Evolutionary conservation across 2,329 filamentous ascomycete genomes (phyloP).

Genomic region (Escovopsis sp.): DNA sequence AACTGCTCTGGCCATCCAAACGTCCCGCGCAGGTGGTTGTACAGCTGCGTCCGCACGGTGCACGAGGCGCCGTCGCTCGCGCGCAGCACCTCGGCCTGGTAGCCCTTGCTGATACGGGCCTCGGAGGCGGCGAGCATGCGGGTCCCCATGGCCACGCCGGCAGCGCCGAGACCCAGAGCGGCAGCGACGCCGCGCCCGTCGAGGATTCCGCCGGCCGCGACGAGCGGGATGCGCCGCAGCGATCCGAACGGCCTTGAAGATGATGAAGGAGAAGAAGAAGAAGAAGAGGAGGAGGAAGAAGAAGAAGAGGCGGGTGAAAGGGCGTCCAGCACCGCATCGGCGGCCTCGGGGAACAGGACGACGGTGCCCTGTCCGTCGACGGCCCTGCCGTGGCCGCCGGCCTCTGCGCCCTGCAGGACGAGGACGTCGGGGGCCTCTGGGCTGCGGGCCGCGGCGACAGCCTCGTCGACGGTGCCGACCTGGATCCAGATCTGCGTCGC

Average conservation of each 20-base stretch:
- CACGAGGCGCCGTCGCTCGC: constrained; percentile 23
- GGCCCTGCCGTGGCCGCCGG: constrained; percentile 37
- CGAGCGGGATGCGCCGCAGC: constrained; percentile 22
- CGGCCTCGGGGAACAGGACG: constrained; percentile 34
- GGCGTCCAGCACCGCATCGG: constrained; percentile 21
- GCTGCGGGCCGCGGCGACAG: constrained; percentile 23
- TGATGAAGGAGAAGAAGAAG: no score
- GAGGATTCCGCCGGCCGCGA: constrained; percentile 38
- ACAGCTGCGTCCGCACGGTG: constrained; percentile 28
- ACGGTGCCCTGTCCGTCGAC: constrained; percentile 29
- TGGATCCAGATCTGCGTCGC: constrained; percentile 38
- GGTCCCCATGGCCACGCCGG: constrained; percentile 47
- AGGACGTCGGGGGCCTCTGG: constrained; percentile 30
- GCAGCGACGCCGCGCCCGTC: constrained; percentile 37
- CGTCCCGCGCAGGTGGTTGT: constrained; percentile 29
- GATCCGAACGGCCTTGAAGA: no score
- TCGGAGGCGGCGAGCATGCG: constrained; percentile 40
- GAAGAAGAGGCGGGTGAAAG: no score
- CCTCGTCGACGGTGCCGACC: constrained; percentile 33
- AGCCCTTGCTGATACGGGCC: constrained; percentile 24
- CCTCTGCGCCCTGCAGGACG: constrained; percentile 38
- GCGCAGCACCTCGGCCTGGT: constrained; percentile 27
- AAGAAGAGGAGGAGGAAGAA: no score
- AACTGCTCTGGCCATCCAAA: constrained; percentile 28
- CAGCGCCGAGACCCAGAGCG: constrained; percentile 34